Percentiles rank a stretch among this genome's conserved stretches.
These are phyloP conservation scores for Neurospora tetrasperma DNA, from an alignment of 495 filamentous ascomycete species.

Conservation along the genomic window DNA sequence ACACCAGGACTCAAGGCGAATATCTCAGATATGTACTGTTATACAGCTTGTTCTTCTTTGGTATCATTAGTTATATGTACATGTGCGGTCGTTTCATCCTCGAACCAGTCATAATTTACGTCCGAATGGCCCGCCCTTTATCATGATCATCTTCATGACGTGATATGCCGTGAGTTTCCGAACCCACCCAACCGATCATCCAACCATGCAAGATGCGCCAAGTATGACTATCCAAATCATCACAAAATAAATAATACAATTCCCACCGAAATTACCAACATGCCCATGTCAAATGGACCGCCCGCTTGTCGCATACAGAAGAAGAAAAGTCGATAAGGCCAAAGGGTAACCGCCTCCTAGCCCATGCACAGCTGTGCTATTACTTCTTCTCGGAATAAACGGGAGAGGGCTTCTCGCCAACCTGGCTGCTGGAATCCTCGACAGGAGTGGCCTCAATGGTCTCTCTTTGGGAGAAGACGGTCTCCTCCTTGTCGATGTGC, in stretches of 20 bases:
- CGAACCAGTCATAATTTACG: not conserved
- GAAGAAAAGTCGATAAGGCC: not conserved
- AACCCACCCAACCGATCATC: not conserved
- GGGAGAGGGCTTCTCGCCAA: not conserved
- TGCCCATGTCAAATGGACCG: not conserved
- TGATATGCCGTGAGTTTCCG: not conserved
- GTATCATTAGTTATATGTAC: not conserved
- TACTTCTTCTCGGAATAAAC: not conserved
- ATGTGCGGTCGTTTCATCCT: not conserved
- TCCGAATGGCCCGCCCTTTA: not conserved
- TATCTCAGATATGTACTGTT: not conserved
- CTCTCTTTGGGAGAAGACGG: constrained; percentile 14
- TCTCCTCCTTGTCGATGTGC: constrained; percentile 39
- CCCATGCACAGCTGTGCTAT: not conserved
- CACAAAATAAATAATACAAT: not conserved
- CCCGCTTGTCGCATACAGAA: not conserved
- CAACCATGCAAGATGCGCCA: not conserved
- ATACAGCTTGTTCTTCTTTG: not conserved
- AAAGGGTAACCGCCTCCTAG: not conserved
- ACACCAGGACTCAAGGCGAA: not conserved
- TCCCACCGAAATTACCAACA: not conserved
- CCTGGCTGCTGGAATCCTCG: not conserved
- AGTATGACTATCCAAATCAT: not conserved
- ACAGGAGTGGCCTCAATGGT: not conserved
- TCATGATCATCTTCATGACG: not conserved